Evolutionary conservation across 345 rosid genomes (phyloP), one percentile per base, ranked within the genome.

Genomic region (Acer yangbiense): DNA sequence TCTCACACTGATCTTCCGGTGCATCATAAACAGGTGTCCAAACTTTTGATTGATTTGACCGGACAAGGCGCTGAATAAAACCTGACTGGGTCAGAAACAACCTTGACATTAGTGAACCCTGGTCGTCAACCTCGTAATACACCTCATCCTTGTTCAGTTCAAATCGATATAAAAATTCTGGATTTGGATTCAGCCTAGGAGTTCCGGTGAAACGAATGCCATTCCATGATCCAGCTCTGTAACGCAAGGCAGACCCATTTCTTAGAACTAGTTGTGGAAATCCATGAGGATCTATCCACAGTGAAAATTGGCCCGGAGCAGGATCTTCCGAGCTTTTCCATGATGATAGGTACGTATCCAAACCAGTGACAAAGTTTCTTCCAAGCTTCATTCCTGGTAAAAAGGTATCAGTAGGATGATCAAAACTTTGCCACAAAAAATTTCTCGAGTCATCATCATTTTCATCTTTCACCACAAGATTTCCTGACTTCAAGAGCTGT

Each of bases 371-470:
- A 4, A 85, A 78, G 72, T 86, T 79, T 77, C 82, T 79, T 16
- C 92, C 89, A n/a, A 87, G 58, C 71, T 87, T 89, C 92, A 89
- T 79, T 18, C 75, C 90, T 14, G 90, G 83, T 44, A 89, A 54
- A 29, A 87, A 57, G 32, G 86, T 87, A 72, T 87, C 85, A 10
- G 84, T 83, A 17, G 85, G 88, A 67, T 86, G 55, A 69, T 89
- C 90, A 67, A 87, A 89, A 67, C 90, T 87, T 78, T 89, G 90
- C 92, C 92, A 89, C 68, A 89, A 27, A 78, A 61, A 58, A 32
- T 60, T 68, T 11, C 48, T 69, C 64, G 46, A 58, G 44, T 46
- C 20, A 5, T 41, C 17, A 35, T 48, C 54, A 39, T 68, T 77
- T 54, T 61, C 72, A 13, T 76, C 83, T 74, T 73, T 86, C 21